Conservation (phyloP, 2,329 filamentous ascomycete species). For the Berkeleyomyces rouxiae region DNA sequence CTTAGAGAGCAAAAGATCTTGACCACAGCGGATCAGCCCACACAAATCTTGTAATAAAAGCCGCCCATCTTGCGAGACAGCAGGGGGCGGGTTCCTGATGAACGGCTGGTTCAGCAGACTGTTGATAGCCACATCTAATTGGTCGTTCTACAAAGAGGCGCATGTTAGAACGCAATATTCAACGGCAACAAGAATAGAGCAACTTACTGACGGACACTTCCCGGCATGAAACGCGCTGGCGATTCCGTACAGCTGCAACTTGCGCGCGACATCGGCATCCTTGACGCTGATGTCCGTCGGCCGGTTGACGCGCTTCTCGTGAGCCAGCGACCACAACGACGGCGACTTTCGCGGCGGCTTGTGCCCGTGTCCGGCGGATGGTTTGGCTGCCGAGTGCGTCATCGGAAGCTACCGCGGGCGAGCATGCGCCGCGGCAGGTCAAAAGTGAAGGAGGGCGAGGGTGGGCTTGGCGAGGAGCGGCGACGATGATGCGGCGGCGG, state of each 20-base stretch:
- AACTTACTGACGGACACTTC: conserved; percentile 73
- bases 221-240: conserved; percentile 67
- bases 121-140: conserved; percentile 90
- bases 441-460: too few species aligned
- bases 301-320: conserved; percentile 43
- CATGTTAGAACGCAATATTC: conserved; percentile 10
- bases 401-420: background rate
- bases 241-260: conserved; percentile 91
- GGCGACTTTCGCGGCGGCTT: background rate
- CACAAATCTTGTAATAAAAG: conserved; percentile 61
- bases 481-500: too few species aligned
- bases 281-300: conserved; percentile 59
- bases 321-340: background rate
- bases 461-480: too few species aligned
- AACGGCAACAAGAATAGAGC: background rate
- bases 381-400: conserved; percentile 5
- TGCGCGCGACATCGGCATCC: conserved; percentile 77
- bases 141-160: conserved; percentile 50
- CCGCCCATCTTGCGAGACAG: conserved; percentile 70
- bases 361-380: conserved; percentile 20
- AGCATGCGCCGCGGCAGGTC: too few species aligned
- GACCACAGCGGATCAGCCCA: conserved; percentile 68
- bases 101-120: conserved; percentile 60
- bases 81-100: conserved; percentile 51
- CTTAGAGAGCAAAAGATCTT: conserved; percentile 74